These are phyloP conservation scores for Rhodotorula toruloides DNA, from an alignment of 768 basidiomycete genomes.

Conservation along the genomic window DNA sequence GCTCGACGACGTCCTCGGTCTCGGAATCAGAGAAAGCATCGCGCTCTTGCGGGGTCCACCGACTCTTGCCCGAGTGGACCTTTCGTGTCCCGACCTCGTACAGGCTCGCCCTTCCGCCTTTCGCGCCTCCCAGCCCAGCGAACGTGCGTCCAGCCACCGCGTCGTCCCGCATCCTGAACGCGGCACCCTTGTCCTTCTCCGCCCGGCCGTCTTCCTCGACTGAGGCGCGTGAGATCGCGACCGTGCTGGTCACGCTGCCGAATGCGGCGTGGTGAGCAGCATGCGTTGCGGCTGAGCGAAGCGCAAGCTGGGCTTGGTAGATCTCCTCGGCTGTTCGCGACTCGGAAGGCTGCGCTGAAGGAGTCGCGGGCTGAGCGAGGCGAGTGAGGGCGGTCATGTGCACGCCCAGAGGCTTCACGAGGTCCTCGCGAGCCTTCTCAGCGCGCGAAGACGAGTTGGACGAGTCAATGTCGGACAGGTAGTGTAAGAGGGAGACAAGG, in stretches of 20 bases:
- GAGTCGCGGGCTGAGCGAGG: not conserved
- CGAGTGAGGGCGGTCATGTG: slow-evolving; percentile 19
- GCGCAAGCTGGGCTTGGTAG: slow-evolving; percentile 13
- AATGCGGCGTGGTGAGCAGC: slow-evolving; percentile 20
- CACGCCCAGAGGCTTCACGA: slow-evolving; percentile 10
- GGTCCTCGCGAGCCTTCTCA: not conserved
- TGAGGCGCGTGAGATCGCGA: slow-evolving; percentile 8
- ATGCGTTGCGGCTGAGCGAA: not conserved
- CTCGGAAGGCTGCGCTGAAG: not conserved
- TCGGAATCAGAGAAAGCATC: slow-evolving; percentile 28
- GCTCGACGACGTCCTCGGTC: too few species aligned
- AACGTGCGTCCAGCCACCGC: slow-evolving; percentile 2
- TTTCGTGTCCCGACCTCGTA: slow-evolving; percentile 17
- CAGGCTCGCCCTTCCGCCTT: slow-evolving; percentile 13
- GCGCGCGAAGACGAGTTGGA: not conserved
- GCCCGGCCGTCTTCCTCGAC: slow-evolving; percentile 17
- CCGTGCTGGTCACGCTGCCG: slow-evolving; percentile 21
- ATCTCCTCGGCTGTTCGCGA: slow-evolving; percentile 8
- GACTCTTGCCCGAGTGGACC: not conserved
- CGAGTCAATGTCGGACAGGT: not conserved
- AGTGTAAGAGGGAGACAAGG: slow-evolving; percentile 7
- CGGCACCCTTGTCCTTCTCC: slow-evolving; percentile 9
- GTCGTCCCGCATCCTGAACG: slow-evolving; percentile 16
- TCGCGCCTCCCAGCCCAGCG: not conserved
- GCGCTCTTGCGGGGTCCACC: not conserved